Percentiles rank a stretch among this genome's conserved stretches.
Evolutionary conservation across 805 yeast species (phyloP).

Genomic region (Wickerhamiella sorbophila): DNA sequence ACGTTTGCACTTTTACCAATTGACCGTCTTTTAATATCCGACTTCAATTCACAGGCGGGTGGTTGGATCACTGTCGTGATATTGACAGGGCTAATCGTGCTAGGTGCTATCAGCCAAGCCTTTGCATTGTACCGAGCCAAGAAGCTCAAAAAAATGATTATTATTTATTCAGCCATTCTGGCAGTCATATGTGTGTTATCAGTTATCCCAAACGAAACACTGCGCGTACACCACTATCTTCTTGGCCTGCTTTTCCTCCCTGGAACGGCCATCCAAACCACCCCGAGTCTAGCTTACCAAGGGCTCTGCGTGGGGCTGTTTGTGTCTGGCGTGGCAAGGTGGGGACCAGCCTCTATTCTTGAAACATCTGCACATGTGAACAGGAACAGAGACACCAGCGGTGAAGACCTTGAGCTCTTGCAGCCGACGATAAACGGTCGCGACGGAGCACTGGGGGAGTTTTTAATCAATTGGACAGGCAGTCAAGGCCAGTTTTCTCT

Average conservation of each 20-base stretch:
- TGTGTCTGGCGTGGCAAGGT: conserved; percentile 71
- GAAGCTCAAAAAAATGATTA: conserved; percentile 40
- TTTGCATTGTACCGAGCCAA: conserved; percentile 60
- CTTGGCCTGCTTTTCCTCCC: conserved; percentile 66
- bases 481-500: conserved; percentile 41
- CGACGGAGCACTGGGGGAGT: conserved; percentile 17
- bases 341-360: conserved; percentile 86
- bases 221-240: conserved; percentile 72
- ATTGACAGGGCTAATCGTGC: conserved; percentile 33
- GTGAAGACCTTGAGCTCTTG: conserved; percentile 10
- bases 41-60: conserved; percentile 63
- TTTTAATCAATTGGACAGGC: conserved; percentile 19
- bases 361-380: conserved; percentile 56
- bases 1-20: conserved; percentile 82
- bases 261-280: conserved; percentile 40
- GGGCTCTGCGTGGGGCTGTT: conserved; percentile 72
- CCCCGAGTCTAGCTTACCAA: conserved; percentile 45
- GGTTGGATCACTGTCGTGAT: conserved; percentile 48
- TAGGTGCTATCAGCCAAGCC: conserved; percentile 59
- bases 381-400: conserved; percentile 39
- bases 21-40: conserved; percentile 63
- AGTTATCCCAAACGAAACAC: conserved; percentile 47
- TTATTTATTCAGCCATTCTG: conserved; percentile 37
- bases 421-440: conserved; percentile 9
- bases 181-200: conserved; percentile 33